Conservation (phyloP, 2,329 filamentous ascomycete genomes). For the Ophiostoma australiae region DNA sequence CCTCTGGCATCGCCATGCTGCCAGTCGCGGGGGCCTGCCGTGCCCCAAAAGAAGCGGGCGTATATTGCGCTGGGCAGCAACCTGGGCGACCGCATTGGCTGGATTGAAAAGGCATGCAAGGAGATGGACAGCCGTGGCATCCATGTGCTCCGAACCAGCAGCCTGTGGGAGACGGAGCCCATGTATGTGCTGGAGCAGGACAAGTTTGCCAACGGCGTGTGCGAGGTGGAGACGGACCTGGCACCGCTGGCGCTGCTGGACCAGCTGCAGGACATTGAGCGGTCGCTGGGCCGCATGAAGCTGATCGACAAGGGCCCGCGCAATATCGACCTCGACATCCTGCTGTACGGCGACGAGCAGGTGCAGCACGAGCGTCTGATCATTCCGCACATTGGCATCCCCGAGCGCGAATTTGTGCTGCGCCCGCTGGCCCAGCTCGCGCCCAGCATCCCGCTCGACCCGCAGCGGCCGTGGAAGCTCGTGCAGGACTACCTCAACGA, state of each 20-base stretch:
- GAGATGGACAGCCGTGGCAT: conserved; percentile 72
- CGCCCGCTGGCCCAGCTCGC: conserved; percentile 73
- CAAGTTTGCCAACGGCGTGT: conserved; percentile 85
- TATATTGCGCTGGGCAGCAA: conserved; percentile 93
- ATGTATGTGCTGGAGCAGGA: conserved; percentile 95
- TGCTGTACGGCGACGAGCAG: conserved; percentile 68
- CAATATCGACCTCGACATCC: conserved; percentile 89
- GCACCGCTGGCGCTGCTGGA: conserved; percentile 72
- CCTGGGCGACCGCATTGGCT: conserved; percentile 74
- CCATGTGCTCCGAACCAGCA: conserved; percentile 72
- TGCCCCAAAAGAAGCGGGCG: conserved; percentile 43
- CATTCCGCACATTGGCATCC: conserved; percentile 78
- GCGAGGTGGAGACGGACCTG: conserved; percentile 78
- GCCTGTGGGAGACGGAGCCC: conserved; percentile 87
- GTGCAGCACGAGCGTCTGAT: conserved; percentile 68
- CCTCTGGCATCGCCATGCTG: conserved; percentile 21
- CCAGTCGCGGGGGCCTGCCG: conserved; percentile 16
- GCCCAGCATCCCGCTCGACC: conserved; percentile 40
- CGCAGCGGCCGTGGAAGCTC: conserved; percentile 54
- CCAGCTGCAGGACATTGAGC: conserved; percentile 78
- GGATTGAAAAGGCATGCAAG: conserved; percentile 78
- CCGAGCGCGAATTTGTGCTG: conserved; percentile 90
- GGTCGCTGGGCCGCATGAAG: conserved; percentile 71
- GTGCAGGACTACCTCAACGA: conserved; percentile 58
- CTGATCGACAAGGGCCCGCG: conserved; percentile 87